phyloP scores from a whole-genome alignment of 1,284 basidiomycete genomes.

The Malassezia vespertilionis region DNA sequence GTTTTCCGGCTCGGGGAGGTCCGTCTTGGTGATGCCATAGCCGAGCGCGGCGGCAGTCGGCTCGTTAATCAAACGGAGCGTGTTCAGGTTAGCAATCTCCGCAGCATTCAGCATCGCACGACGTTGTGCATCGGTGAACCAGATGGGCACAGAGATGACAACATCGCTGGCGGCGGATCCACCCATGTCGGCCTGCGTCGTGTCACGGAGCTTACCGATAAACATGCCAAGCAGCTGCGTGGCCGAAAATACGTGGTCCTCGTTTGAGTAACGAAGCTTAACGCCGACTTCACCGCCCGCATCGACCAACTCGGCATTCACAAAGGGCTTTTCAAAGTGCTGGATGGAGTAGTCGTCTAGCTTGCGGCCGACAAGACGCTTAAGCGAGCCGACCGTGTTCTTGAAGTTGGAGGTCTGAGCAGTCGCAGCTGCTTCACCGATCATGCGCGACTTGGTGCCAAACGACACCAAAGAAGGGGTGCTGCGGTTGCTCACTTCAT shows the following conservation, averaged over 20 bases:
- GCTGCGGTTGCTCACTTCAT: slow-evolving; percentile 45
- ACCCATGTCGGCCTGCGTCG: slow-evolving; percentile 38
- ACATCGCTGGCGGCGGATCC: slow-evolving; percentile 43
- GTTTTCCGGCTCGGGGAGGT: slow-evolving; percentile 43
- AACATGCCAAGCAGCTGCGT: slow-evolving; percentile 47
- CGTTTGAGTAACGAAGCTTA: slow-evolving; percentile 41
- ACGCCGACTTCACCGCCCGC: slow-evolving; percentile 44
- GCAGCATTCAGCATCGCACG: slow-evolving; percentile 44
- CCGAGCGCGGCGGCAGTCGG: slow-evolving; percentile 45
- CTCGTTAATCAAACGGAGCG: slow-evolving; percentile 45
- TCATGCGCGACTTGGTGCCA: slow-evolving; percentile 42
- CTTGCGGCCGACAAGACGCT: slow-evolving; percentile 42
- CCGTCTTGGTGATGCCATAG: slow-evolving; percentile 47
- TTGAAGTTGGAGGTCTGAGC: slow-evolving; percentile 47
- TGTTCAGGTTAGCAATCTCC: slow-evolving; percentile 45
- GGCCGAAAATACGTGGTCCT: slow-evolving; percentile 42
- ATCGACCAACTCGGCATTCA: slow-evolving; percentile 45
- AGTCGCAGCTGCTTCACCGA: slow-evolving; percentile 44
- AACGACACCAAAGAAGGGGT: slow-evolving; percentile 47
- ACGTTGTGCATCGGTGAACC: slow-evolving; percentile 45
- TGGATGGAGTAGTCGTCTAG: slow-evolving; percentile 40
- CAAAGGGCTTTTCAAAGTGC: slow-evolving; percentile 42
- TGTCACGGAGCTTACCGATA: slow-evolving; percentile 44
- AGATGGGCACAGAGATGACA: slow-evolving; percentile 44
- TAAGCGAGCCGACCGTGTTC: slow-evolving; percentile 46